A percentile compares a stretch with the other conserved stretches of the same genome.
phyloP scores from a whole-genome alignment of 2,329 filamentous ascomycete species.

The Aspergillus sp. region DNA sequence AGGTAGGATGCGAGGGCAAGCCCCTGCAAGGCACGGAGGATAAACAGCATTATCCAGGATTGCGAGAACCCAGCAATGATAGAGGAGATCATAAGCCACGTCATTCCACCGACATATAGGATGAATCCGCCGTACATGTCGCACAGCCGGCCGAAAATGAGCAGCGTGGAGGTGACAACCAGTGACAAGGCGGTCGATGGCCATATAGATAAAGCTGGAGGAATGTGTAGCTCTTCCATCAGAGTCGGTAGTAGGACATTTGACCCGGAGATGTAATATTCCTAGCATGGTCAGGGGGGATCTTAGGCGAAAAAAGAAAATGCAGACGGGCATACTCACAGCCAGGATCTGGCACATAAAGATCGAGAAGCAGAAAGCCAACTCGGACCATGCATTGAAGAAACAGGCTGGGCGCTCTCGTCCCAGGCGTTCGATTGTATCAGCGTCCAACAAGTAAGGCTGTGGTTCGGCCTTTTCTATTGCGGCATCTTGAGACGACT shows the following conservation, averaged over 20 bases:
- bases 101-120: slow-evolving; percentile 61
- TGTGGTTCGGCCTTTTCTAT: neutral
- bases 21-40: slow-evolving; percentile 71
- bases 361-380: slow-evolving; percentile 61
- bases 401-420: slow-evolving; percentile 61
- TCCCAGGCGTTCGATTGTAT: slow-evolving; percentile 57
- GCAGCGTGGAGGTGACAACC: slow-evolving; percentile 47
- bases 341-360: slow-evolving; percentile 62
- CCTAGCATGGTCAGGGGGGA: slow-evolving; percentile 37
- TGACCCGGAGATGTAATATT: slow-evolving; percentile 77
- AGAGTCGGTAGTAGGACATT: slow-evolving; percentile 66
- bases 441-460: slow-evolving; percentile 7
- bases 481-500: neutral
- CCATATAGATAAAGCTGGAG: slow-evolving; percentile 60
- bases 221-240: slow-evolving; percentile 60
- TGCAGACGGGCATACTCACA: slow-evolving; percentile 33
- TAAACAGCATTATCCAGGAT: slow-evolving; percentile 67
- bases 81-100: slow-evolving; percentile 66
- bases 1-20: slow-evolving; percentile 70
- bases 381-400: slow-evolving; percentile 52
- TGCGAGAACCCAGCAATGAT: slow-evolving; percentile 67
- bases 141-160: slow-evolving; percentile 55
- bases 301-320: neutral
- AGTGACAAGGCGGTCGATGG: slow-evolving; percentile 53
- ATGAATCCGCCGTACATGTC: slow-evolving; percentile 63